These are phyloP conservation scores for Globisporangium nagaii DNA, from an alignment of 352 stramenopile species.

Conservation along the genomic window DNA sequence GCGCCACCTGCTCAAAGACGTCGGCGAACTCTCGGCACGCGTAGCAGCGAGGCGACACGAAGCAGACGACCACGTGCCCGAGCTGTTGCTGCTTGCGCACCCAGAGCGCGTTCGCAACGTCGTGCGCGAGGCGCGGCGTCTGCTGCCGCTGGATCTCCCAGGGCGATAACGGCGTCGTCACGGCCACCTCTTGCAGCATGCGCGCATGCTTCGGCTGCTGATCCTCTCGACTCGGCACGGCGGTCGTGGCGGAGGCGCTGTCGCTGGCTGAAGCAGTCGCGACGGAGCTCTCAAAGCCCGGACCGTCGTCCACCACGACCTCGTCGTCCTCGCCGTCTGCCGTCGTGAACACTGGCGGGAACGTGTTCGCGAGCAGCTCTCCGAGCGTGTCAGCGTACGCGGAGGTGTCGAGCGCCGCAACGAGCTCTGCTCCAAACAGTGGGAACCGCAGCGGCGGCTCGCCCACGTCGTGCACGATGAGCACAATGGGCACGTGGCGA, in stretches of 20 bases:
- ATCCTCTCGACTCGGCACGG: neutral
- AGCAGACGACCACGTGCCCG: conserved; percentile 12
- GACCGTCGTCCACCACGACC: neutral
- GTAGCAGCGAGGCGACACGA: conserved; percentile 16
- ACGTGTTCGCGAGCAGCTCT: conserved; percentile 2
- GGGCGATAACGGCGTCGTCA: neutral
- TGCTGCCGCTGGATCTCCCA: conserved; percentile 3
- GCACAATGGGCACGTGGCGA: conserved; percentile 17
- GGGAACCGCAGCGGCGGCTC: conserved; percentile 10
- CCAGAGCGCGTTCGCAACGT: neutral
- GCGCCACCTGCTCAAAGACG: conserved; percentile 11
- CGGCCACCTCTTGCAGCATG: neutral
- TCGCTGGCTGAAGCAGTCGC: neutral
- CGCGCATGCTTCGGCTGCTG: neutral
- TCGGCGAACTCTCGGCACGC: conserved; percentile 11
- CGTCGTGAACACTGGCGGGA: neutral
- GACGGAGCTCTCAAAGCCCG: neutral
- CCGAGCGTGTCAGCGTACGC: conserved; percentile 2
- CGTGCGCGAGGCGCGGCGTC: neutral
- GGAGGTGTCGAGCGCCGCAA: neutral
- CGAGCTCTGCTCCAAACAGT: conserved; percentile 6
- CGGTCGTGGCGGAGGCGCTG: neutral
- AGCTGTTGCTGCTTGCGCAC: neutral
- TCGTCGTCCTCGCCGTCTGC: neutral
- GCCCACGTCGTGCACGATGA: conserved; percentile 20